Percentiles rank a stretch among this genome's conserved stretches.
phyloP scores from a whole-genome alignment of 768 basidiomycete species.

The Leccinum rimulosum region DNA sequence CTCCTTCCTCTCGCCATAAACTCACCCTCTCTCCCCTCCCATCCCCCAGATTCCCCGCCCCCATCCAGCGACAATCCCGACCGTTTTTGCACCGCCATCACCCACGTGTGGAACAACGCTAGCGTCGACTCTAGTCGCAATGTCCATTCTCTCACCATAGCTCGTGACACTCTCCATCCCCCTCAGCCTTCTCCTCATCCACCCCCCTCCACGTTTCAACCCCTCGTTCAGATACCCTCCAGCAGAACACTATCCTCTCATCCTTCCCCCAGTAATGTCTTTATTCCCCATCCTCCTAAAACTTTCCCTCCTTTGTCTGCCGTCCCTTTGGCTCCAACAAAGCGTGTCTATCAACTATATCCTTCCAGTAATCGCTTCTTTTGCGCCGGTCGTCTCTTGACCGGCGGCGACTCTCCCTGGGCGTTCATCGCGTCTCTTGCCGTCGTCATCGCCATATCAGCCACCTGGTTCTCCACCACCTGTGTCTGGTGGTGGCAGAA shows the following conservation, averaged over 20 bases:
- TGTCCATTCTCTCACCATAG: conserved; percentile 17
- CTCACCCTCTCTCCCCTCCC: not conserved
- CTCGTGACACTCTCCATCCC: conserved; percentile 1
- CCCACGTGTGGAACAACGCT: conserved; percentile 53
- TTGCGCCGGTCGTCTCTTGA: conserved; percentile 67
- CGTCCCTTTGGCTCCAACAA: conserved; percentile 30
- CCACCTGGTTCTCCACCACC: conserved; percentile 84
- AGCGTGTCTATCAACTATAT: conserved; percentile 62
- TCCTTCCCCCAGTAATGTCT: conserved; percentile 29
- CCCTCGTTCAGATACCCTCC: conserved; percentile 28
- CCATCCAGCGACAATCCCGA: not conserved
- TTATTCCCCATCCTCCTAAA: conserved; percentile 31
- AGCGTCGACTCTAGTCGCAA: conserved; percentile 49
- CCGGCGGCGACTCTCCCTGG: conserved; percentile 82
- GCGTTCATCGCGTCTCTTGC: conserved; percentile 70
- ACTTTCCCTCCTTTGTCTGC: conserved; percentile 34
- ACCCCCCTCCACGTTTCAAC: conserved; percentile 17
- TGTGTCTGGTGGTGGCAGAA: conserved; percentile 46
- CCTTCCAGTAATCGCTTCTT: conserved; percentile 78
- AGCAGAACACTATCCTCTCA: conserved; percentile 21
- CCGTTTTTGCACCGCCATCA: conserved; percentile 42
- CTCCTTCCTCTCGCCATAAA: conserved; percentile 50
- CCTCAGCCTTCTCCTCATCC: conserved; percentile 8
- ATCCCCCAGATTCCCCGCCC: not conserved
- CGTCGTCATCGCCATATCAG: conserved; percentile 65